Conservation (phyloP, 2,329 filamentous ascomycete genomes). For the Byssoonygena ceratinophila region DNA sequence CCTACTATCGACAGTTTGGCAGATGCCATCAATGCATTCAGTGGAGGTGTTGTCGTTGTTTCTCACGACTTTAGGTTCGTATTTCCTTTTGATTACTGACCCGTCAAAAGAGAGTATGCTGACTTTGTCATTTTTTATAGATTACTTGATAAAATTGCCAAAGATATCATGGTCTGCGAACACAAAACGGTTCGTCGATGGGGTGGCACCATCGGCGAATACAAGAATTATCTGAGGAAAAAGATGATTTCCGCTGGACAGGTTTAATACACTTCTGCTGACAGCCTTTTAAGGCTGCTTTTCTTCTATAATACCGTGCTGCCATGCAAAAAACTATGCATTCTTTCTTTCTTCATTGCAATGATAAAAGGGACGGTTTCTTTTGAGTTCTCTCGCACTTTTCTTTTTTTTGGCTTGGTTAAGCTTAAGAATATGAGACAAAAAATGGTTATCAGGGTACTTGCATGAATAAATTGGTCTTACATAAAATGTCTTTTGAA, state of each 20-base stretch:
- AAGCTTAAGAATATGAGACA: not conserved
- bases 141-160: slow-evolving; percentile 97
- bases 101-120: no score
- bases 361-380: slow-evolving; percentile 8
- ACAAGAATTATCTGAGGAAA: slow-evolving; percentile 98
- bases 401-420: slow-evolving; percentile 3
- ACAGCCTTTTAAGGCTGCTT: not conserved
- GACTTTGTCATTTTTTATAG: no score
- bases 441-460: slow-evolving; percentile 9
- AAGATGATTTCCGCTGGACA: slow-evolving; percentile 90
- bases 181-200: slow-evolving; percentile 87
- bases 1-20: slow-evolving; percentile 96
- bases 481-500: not conserved
- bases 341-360: not conserved
- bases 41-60: slow-evolving; percentile 92
- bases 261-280: slow-evolving; percentile 48
- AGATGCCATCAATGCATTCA: slow-evolving; percentile 93
- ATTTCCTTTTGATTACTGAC: not conserved
- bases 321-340: not conserved
- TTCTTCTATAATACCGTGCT: slow-evolving; percentile 6
- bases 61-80: slow-evolving; percentile 96
- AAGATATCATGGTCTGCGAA: slow-evolving; percentile 98
- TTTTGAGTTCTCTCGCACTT: not conserved
- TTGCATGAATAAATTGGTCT: not conserved
- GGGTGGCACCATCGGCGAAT: slow-evolving; percentile 80